phyloP scores from a whole-genome alignment of 2,329 filamentous ascomycete genomes.

The Bimuria novae-zelandiae region DNA sequence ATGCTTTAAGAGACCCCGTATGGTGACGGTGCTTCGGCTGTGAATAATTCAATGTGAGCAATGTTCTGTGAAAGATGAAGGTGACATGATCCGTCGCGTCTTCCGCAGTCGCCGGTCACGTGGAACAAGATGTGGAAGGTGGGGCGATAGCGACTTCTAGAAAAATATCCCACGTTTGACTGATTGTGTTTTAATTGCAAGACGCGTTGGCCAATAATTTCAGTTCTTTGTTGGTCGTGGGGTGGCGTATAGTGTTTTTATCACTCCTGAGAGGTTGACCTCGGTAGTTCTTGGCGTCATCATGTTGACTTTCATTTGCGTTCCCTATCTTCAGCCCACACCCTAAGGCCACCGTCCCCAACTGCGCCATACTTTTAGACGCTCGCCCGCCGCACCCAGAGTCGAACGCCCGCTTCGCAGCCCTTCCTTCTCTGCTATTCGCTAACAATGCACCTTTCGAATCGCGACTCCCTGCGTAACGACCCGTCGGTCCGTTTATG shows the following conservation, averaged over 20 bases:
- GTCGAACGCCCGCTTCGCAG: background rate
- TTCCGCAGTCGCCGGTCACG: background rate
- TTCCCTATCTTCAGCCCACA: background rate
- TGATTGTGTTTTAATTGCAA: background rate
- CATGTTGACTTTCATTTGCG: constrained; percentile 4
- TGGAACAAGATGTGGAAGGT: too few relatives aligned
- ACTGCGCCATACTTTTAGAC: too few relatives aligned
- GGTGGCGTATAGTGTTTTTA: background rate
- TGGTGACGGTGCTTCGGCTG: constrained; percentile 9
- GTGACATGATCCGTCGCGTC: background rate
- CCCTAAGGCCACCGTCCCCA: background rate
- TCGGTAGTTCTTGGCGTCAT: constrained; percentile 5
- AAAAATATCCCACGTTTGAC: too few relatives aligned
- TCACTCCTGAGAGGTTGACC: background rate
- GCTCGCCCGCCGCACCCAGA: background rate
- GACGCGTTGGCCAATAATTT: background rate
- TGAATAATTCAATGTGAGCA: constrained; percentile 6
- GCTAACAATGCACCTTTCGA: constrained; percentile 1
- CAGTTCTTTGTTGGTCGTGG: background rate
- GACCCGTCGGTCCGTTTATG: constrained; percentile 9
- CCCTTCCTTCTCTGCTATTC: background rate
- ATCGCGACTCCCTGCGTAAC: background rate
- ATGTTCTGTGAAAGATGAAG: background rate
- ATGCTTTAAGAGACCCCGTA: background rate
- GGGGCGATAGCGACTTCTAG: too few relatives aligned